Conservation (phyloP, 2,329 filamentous ascomycete genomes). For the Harringtonia aguacate region DNA sequence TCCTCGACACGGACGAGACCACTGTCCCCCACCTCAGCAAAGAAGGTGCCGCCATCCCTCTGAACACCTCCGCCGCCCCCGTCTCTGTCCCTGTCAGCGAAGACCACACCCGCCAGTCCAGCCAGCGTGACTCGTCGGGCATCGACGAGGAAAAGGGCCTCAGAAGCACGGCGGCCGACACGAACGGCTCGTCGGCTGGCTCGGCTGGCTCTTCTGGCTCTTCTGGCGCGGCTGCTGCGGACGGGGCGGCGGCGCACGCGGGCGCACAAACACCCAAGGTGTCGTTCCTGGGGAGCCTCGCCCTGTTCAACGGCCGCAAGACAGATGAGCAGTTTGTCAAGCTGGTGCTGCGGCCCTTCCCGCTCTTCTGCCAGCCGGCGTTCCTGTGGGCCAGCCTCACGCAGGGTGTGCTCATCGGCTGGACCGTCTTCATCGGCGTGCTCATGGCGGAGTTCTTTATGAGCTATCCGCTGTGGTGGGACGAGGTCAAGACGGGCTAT, state of each 20-base stretch:
- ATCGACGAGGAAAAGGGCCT: conserved; percentile 7
- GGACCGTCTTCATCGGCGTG: conserved; percentile 88
- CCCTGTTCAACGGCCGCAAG: conserved; percentile 72
- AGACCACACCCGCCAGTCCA: not conserved
- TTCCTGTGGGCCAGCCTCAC: conserved; percentile 72
- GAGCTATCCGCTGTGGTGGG: conserved; percentile 70
- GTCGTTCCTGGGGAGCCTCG: conserved; percentile 49
- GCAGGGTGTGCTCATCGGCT: conserved; percentile 85
- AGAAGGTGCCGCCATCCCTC: not conserved
- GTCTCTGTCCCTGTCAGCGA: too few relatives aligned
- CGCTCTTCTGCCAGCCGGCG: conserved; percentile 72
- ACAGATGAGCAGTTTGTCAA: conserved; percentile 63
- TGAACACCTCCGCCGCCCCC: too few relatives aligned
- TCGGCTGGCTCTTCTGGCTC: not conserved
- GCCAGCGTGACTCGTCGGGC: conserved; percentile 5
- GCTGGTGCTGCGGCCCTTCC: conserved; percentile 62
- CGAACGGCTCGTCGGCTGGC: too few relatives aligned
- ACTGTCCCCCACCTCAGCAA: not conserved
- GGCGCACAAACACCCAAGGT: conserved; percentile 32
- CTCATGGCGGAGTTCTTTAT: conserved; percentile 76
- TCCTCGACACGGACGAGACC: conserved; percentile 26
- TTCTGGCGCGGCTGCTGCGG: conserved; percentile 4
- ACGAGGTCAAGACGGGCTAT: conserved; percentile 73
- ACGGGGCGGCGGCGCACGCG: not conserved
- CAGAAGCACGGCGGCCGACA: not conserved